Percentiles rank a stretch among this genome's conserved stretches.
Evolutionary conservation across 345 rosid genomes (phyloP).

Genomic region (Psidium friedrichsthalianum): DNA sequence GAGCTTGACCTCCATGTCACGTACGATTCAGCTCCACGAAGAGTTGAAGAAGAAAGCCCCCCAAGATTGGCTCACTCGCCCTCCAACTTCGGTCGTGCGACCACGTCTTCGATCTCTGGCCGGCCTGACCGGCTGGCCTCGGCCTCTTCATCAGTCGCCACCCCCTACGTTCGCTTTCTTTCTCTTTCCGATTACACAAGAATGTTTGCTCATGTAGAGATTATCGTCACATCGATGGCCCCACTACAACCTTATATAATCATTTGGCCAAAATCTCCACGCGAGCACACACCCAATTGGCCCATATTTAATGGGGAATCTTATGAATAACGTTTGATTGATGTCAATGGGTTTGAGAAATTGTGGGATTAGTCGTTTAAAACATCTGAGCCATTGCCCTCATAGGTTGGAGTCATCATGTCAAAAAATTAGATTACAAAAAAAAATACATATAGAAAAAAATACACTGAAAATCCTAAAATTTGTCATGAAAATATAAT

Average conservation of each 20-base stretch:
- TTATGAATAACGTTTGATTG: not conserved
- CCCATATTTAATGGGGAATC: not conserved
- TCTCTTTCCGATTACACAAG: not conserved
- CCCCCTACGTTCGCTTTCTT: slow-evolving; percentile 6
- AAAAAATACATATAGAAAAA: not conserved
- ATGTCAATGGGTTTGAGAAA: not conserved
- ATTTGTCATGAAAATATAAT: too few species aligned
- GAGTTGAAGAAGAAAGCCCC: not conserved
- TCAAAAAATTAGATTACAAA: not conserved
- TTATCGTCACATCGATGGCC: slow-evolving; percentile 4
- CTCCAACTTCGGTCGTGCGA: slow-evolving; percentile 2
- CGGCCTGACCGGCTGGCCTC: slow-evolving; percentile 14
- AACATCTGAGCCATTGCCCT: not conserved
- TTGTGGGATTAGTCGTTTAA: not conserved
- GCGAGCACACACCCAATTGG: not conserved
- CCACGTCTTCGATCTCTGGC: slow-evolving; percentile 7
- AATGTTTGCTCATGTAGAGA: slow-evolving; percentile 5
- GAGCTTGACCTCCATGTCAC: slow-evolving; percentile 4
- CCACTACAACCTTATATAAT: not conserved
- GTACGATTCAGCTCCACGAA: slow-evolving; percentile 8
- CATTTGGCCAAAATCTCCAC: not conserved
- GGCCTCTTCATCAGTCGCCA: not conserved
- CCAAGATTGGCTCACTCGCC: not conserved
- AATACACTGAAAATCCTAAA: too few species aligned
- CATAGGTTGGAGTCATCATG: not conserved